Base-by-base conservation (phyloP, 805 yeast species). In the Lachancea nothofagi region DNA sequence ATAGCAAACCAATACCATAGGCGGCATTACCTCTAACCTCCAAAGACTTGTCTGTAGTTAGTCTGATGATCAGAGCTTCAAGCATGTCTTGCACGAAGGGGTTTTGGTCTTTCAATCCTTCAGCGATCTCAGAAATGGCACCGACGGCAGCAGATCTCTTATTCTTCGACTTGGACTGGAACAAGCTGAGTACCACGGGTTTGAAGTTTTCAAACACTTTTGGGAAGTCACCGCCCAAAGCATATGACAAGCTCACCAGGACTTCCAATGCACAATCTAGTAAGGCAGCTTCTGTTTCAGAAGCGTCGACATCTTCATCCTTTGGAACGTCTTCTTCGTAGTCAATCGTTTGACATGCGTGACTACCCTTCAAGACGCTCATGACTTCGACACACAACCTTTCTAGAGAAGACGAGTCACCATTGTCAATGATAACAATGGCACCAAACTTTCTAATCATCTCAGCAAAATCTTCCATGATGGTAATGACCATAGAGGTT, bases 11-110 rank as follows among this genome's bases (percentile, higher is more conserved):
- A 50, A 85, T 78, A 70, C 97, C 98, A 61, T 87, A 93, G 13
- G 97, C 96, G 38, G 97, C 90, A 53, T 88, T 85, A 53, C 96
- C 89, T 66, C 90, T 83, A 43, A 87, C 97, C 58, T 87, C 95
- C 47, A 84, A 70, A 12, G 93, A 82, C 55, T 77, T 77, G 59
- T 83, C 88, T 56, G 78, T 78, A 41, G 82, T 73, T 45, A 90
- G 71, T 49, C 82, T 79, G 44, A 77, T 72, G 36, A 75, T 69
- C 59, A 93, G 82, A 28, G 81, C 69, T 58, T 80, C 77, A 54
- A 87, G 66, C 56, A 93, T 68, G 48, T 83, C 86, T 47, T 77
- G 75, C 27, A 80, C 64, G 66, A 71, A 81, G 43, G 86, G 85
- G 55, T 84, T 78, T 21, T 65, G 58, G 27, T 67, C 66, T 56